Evolutionary conservation across 768 basidiomycete species (phyloP).

Genomic region (Trametes gibbosa): DNA sequence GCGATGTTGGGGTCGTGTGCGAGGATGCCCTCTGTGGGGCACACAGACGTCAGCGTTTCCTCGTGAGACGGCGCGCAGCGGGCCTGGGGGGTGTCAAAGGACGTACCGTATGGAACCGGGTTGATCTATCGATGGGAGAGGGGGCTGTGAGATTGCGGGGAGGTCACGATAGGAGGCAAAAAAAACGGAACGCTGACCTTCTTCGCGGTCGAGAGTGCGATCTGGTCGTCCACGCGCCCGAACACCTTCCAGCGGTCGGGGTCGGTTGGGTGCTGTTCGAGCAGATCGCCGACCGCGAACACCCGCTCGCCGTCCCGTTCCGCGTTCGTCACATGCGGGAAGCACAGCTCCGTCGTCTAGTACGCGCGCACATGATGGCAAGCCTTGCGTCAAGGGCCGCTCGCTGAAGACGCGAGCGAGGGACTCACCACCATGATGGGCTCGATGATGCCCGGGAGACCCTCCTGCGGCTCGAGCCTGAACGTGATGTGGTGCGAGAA

Average conservation of each 20-base stretch:
- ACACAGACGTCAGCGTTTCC: background rate
- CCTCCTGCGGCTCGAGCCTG: background rate
- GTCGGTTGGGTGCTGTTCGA: conserved; percentile 44
- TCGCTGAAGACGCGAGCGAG: background rate
- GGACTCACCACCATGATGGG: conserved; percentile 12
- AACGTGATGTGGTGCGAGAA: conserved; percentile 10
- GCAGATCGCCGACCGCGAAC: conserved; percentile 43
- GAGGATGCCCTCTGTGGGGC: conserved; percentile 32
- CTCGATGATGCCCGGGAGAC: conserved; percentile 6
- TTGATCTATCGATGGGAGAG: too few relatives aligned
- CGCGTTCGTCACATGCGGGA: conserved; percentile 32
- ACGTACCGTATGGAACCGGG: conserved; percentile 33
- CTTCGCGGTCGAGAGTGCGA: conserved; percentile 35
- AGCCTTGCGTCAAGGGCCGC: background rate
- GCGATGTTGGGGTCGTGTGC: conserved; percentile 18
- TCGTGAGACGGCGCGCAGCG: background rate
- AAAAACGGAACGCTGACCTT: background rate
- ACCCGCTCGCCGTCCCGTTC: conserved; percentile 36
- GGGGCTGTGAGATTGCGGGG: too few relatives aligned
- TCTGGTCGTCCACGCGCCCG: conserved; percentile 37
- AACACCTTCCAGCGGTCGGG: conserved; percentile 32
- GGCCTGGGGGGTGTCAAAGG: too few relatives aligned
- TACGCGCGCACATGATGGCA: background rate
- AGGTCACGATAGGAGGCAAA: too few relatives aligned
- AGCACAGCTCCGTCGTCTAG: conserved; percentile 22